Evolutionary conservation across 2,329 filamentous ascomycete species (phyloP).

Genomic region (Sclerotinia trifoliorum): DNA sequence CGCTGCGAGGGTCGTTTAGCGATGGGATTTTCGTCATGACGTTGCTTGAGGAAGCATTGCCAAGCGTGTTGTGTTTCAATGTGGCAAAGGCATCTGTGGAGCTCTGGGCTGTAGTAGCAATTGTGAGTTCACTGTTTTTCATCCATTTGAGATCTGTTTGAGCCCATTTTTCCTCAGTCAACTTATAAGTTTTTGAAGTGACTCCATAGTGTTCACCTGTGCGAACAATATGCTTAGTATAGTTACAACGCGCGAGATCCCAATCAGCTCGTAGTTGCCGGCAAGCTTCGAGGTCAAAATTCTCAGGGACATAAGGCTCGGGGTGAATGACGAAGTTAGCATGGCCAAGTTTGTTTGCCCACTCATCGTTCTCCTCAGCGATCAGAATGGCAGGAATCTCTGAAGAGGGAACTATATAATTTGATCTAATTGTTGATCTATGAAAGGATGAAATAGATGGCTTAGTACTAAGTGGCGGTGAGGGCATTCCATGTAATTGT

Average conservation of each 20-base stretch:
- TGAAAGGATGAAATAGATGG: slow-evolving; percentile 76
- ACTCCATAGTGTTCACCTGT: slow-evolving; percentile 88
- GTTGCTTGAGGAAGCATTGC: slow-evolving; percentile 45
- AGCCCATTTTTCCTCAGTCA: slow-evolving; percentile 88
- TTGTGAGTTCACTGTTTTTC: slow-evolving; percentile 63
- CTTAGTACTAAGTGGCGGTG: slow-evolving; percentile 73
- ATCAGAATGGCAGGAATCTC: slow-evolving; percentile 67
- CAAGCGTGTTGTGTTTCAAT: slow-evolving; percentile 45
- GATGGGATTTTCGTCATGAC: slow-evolving; percentile 65
- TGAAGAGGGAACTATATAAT: slow-evolving; percentile 49
- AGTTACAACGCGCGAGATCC: slow-evolving; percentile 80
- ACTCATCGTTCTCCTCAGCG: slow-evolving; percentile 70
- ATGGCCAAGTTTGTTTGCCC: slow-evolving; percentile 83
- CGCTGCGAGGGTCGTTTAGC: slow-evolving; percentile 62
- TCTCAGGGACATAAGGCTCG: slow-evolving; percentile 70
- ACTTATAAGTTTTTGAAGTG: slow-evolving; percentile 82
- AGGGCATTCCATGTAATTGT: slow-evolving; percentile 51
- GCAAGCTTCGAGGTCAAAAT: slow-evolving; percentile 54
- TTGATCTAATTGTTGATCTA: slow-evolving; percentile 44
- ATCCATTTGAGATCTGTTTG: slow-evolving; percentile 76
- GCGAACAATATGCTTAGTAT: slow-evolving; percentile 82
- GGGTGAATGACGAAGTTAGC: slow-evolving; percentile 90
- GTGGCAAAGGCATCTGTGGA: slow-evolving; percentile 46
- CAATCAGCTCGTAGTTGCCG: slow-evolving; percentile 73
- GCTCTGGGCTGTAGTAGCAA: slow-evolving; percentile 49